A percentile compares a stretch with the other conserved stretches of the same genome.
These are phyloP conservation scores for Linum trigynum DNA, from an alignment of 345 rosid genomes.

Conservation along the genomic window DNA sequence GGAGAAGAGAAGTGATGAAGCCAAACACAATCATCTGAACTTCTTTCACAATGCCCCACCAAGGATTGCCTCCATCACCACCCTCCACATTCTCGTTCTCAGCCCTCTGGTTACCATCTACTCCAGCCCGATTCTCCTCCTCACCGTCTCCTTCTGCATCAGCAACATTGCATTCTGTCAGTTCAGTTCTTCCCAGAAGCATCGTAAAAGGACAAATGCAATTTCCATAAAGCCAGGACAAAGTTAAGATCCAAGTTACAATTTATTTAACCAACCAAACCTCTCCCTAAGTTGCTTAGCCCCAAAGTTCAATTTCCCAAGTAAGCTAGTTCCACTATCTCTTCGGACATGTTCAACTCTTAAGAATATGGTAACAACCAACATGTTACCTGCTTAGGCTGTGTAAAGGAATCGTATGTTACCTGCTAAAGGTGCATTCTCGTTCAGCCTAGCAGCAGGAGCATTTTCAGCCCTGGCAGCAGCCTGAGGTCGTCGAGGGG, in stretches of 20 bases:
- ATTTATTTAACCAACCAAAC: too few relatives aligned
- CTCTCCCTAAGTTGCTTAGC: too few relatives aligned
- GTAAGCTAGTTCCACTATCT: too few relatives aligned
- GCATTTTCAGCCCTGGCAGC: conserved; percentile 62
- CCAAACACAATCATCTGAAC: conserved; percentile 95
- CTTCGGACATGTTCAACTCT: too few relatives aligned
- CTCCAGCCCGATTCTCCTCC: conserved; percentile 47
- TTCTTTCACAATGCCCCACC: conserved; percentile 98
- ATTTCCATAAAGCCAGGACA: too few relatives aligned
- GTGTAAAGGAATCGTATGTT: conserved; percentile 11
- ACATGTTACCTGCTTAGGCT: not conserved
- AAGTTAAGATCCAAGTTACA: too few relatives aligned
- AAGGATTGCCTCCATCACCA: conserved; percentile 48
- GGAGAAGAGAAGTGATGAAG: conserved; percentile 90
- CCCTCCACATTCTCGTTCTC: conserved; percentile 47
- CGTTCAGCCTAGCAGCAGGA: conserved; percentile 56
- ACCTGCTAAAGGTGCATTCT: conserved; percentile 53
- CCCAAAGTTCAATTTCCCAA: too few relatives aligned
- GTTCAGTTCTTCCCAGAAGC: not conserved
- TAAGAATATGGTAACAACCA: too few relatives aligned
- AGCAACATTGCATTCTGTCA: conserved; percentile 17
- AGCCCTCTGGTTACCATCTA: conserved; percentile 40
- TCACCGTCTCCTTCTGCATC: conserved; percentile 57
- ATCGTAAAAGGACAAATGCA: not conserved
- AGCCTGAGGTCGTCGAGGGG: conserved; percentile 69